These are phyloP conservation scores for Sarocladiaceae sp. DNA, from an alignment of 2,329 filamentous ascomycete genomes.

Conservation along the genomic window DNA sequence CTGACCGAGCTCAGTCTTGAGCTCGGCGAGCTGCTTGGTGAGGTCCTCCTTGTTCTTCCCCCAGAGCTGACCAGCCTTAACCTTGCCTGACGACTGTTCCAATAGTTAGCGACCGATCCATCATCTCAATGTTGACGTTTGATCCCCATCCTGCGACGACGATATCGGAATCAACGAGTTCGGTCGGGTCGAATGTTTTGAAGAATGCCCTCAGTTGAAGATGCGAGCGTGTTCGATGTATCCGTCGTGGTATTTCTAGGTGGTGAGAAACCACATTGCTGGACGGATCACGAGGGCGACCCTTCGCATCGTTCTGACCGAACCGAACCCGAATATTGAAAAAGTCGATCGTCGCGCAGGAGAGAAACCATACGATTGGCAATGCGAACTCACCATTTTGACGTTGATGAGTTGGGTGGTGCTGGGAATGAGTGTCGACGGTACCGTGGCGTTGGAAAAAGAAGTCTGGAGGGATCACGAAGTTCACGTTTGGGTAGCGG, in stretches of 20 bases:
- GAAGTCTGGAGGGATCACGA: slow-evolving; percentile 4
- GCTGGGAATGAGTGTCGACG: slow-evolving; percentile 8
- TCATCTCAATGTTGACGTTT: too few species aligned
- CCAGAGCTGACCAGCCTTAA: slow-evolving; percentile 97
- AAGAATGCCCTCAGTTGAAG: too few species aligned
- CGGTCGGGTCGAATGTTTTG: too few species aligned
- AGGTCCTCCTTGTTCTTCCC: slow-evolving; percentile 99
- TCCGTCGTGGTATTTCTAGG: too few species aligned
- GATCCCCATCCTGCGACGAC: too few species aligned
- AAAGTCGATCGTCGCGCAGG: slow-evolving; percentile 1
- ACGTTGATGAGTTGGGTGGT: slow-evolving; percentile 11
- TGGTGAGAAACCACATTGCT: too few species aligned
- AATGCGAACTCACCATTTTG: slow-evolving; percentile 9
- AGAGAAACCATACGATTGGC: background rate
- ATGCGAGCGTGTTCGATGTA: too few species aligned
- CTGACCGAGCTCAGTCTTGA: slow-evolving; percentile 94
- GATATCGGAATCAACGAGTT: too few species aligned
- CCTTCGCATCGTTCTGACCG: too few species aligned
- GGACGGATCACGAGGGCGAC: too few species aligned
- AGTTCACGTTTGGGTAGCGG: slow-evolving; percentile 2
- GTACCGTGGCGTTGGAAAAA: slow-evolving; percentile 8
- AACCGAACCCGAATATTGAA: too few species aligned
- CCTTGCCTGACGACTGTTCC: slow-evolving; percentile 50
- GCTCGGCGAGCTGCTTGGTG: slow-evolving; percentile 86
- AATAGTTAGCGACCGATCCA: slow-evolving; percentile 8